Conservation (phyloP, 2,329 filamentous ascomycete genomes). For the Hypoxylon sp. region DNA sequence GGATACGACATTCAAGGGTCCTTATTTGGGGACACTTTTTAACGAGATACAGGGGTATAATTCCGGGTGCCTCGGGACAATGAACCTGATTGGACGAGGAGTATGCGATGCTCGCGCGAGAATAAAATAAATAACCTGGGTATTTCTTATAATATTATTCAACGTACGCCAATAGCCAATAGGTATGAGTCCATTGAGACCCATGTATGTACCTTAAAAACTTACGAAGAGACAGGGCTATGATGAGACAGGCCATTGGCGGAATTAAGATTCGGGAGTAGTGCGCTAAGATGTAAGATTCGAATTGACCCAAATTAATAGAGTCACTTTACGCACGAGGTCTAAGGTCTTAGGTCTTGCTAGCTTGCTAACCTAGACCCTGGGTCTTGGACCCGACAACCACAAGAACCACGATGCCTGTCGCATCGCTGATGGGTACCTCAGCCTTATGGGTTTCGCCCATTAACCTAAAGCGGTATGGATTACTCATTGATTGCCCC, state of each 20-base stretch:
- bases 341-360: background rate
- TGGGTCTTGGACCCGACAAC: background rate
- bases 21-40: background rate
- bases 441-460: slow-evolving; percentile 30
- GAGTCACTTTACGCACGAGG: slow-evolving; percentile 4
- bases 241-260: slow-evolving; percentile 2
- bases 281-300: background rate
- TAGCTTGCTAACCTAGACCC: background rate
- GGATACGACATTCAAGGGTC: slow-evolving; percentile 2
- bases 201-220: background rate
- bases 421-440: background rate
- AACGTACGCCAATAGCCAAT: background rate
- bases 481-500: too few relatives aligned
- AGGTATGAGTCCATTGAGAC: background rate
- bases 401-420: background rate
- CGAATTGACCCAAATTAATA: background rate
- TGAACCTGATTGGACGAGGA: background rate
- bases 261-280: slow-evolving; percentile 3
- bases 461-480: slow-evolving; percentile 20
- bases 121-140: background rate
- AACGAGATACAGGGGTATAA: background rate
- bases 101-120: background rate
- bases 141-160: slow-evolving; percentile 5
- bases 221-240: background rate
- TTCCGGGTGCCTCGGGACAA: background rate